Percentiles rank a stretch among this genome's conserved stretches.
Evolutionary conservation across 2,329 filamentous ascomycete genomes (phyloP).

Genomic region (Bipolaris bicolor): DNA sequence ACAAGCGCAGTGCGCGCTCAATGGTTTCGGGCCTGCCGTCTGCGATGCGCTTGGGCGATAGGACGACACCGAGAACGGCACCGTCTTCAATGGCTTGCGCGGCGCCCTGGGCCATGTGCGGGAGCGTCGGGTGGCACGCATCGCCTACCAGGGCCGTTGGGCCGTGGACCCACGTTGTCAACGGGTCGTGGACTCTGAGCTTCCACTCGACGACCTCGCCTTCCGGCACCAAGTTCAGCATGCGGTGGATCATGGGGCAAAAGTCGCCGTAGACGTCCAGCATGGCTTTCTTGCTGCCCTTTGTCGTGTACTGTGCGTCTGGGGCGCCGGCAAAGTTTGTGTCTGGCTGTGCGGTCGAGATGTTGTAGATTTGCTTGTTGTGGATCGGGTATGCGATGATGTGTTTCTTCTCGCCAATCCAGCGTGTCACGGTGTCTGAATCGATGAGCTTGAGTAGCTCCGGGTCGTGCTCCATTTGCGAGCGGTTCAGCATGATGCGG

Average conservation of each 20-base stretch:
- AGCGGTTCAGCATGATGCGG: slow-evolving; percentile 75
- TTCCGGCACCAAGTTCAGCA: slow-evolving; percentile 66
- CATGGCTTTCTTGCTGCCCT: slow-evolving; percentile 66
- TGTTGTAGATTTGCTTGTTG: slow-evolving; percentile 70
- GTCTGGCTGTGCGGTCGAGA: slow-evolving; percentile 68
- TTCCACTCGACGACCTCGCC: slow-evolving; percentile 73
- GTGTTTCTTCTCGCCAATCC: slow-evolving; percentile 77
- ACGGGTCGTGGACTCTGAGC: slow-evolving; percentile 65
- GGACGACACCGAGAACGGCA: slow-evolving; percentile 60
- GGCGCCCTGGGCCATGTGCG: slow-evolving; percentile 68
- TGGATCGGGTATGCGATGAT: slow-evolving; percentile 80
- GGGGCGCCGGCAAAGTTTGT: slow-evolving; percentile 63
- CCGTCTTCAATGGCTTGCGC: slow-evolving; percentile 70
- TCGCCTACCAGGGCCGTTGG: slow-evolving; percentile 63
- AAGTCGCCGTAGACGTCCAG: slow-evolving; percentile 65
- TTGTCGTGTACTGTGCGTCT: slow-evolving; percentile 68
- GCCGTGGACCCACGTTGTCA: slow-evolving; percentile 66
- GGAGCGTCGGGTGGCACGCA: slow-evolving; percentile 67
- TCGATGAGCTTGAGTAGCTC: slow-evolving; percentile 72
- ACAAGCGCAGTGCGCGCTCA: slow-evolving; percentile 61
- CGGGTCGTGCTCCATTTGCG: slow-evolving; percentile 69
- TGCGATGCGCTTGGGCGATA: slow-evolving; percentile 56
- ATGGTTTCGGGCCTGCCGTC: slow-evolving; percentile 53
- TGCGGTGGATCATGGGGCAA: slow-evolving; percentile 64
- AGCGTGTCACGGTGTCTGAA: slow-evolving; percentile 70